These are phyloP conservation scores for Skeletonema potamos DNA, from an alignment of 108 stramenopile genomes.

Conservation along the genomic window DNA sequence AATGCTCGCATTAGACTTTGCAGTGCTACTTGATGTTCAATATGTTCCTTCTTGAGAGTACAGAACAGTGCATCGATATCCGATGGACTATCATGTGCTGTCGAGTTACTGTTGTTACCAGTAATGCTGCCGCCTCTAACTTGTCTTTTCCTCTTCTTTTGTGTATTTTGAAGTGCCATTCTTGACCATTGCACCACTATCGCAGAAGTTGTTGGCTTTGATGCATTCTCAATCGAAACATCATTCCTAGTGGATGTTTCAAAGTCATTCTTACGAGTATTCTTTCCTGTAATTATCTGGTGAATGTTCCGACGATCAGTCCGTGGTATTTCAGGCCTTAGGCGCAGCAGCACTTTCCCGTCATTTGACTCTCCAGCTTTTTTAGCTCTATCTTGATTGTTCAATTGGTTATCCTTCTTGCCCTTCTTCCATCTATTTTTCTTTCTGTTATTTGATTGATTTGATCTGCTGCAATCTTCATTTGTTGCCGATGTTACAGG, in stretches of 20 bases:
- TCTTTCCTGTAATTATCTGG: constrained; percentile 30
- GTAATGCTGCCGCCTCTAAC: too few relatives aligned
- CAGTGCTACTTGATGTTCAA: constrained; percentile 71
- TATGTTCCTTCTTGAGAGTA: constrained; percentile 68
- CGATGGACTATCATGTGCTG: neutral
- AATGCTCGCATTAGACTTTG: constrained; percentile 47
- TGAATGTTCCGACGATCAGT: constrained; percentile 60
- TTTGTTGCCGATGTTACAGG: neutral
- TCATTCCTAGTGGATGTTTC: constrained; percentile 54
- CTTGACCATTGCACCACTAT: constrained; percentile 55
- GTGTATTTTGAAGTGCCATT: constrained; percentile 27
- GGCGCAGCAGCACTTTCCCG: constrained; percentile 37
- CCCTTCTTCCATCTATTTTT: constrained; percentile 8
- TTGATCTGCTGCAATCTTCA: neutral
- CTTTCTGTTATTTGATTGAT: constrained; percentile 1
- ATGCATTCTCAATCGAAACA: constrained; percentile 4
- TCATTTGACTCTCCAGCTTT: neutral
- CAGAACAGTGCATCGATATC: constrained; percentile 44
- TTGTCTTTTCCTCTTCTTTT: constrained; percentile 47
- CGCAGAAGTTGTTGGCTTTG: constrained; percentile 21
- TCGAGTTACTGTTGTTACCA: neutral
- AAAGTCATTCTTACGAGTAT: constrained; percentile 50
- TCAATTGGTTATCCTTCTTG: neutral
- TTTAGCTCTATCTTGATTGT: neutral
- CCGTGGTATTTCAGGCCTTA: constrained; percentile 53